These are phyloP conservation scores for Corymbia citriodora DNA, from an alignment of 441 rosid genomes.

Conservation along the genomic window DNA sequence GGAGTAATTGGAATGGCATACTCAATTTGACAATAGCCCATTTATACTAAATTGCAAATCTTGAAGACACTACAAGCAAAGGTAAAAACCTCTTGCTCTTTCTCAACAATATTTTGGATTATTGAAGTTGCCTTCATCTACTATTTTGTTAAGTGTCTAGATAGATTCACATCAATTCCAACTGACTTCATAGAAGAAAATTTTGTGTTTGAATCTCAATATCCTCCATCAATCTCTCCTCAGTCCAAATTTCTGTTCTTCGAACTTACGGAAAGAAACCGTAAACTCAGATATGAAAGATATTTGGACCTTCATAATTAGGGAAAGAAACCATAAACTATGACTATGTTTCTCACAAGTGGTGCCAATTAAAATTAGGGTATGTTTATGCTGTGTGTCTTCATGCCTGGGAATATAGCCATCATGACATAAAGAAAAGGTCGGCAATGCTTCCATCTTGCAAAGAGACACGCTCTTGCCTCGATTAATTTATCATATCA, in stretches of 20 bases:
- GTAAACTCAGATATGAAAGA: not conserved
- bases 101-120: not conserved
- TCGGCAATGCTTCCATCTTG: not conserved
- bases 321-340: not conserved
- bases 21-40: not conserved
- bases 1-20: not conserved
- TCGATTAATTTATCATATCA: not conserved
- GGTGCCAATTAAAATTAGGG: not conserved
- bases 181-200: not conserved
- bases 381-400: not conserved
- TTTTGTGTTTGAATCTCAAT: not conserved
- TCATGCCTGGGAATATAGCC: not conserved
- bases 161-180: not conserved
- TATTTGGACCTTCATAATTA: not conserved
- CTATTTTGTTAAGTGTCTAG: not conserved
- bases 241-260: not conserved
- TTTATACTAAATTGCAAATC: not conserved
- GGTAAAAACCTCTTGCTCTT: not conserved
- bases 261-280: not conserved
- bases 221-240: not conserved
- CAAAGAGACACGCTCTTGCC: not conserved
- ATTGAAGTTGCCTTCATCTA: not conserved
- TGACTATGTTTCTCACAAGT: not conserved
- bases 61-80: not conserved
- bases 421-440: not conserved